Evolutionary conservation across 2,329 filamentous ascomycete genomes (phyloP).

Genomic region (Hymenoscyphus occultus): DNA sequence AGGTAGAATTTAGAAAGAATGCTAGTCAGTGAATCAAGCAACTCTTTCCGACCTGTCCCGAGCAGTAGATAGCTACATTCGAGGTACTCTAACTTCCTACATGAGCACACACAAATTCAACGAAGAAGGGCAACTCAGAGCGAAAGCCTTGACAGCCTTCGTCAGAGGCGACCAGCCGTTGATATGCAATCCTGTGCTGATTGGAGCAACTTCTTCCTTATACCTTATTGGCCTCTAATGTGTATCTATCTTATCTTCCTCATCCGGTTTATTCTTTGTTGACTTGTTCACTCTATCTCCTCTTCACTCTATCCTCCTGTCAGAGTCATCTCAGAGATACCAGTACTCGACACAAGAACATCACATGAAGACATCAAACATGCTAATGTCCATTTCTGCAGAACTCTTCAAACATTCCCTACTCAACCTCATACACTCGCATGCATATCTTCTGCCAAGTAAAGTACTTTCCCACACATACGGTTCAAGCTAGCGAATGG

Average conservation of each 20-base stretch:
- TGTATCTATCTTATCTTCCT: neutral
- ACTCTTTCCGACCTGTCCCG: neutral
- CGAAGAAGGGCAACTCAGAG: neutral
- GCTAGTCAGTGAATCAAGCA: neutral
- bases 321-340: neutral
- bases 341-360: neutral
- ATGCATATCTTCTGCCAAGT: neutral
- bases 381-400: too few species aligned
- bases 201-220: neutral
- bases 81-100: neutral
- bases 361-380: neutral
- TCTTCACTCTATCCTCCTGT: neutral
- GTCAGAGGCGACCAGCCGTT: neutral
- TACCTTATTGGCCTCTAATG: neutral
- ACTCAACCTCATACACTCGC: neutral
- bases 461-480: neutral
- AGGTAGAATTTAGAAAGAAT: too few species aligned
- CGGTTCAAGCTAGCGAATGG: constrained; percentile 1
- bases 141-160: neutral
- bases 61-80: neutral
- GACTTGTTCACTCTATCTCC: too few species aligned
- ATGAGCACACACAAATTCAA: neutral
- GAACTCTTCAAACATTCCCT: neutral
- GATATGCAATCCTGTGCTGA: neutral
- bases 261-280: neutral